phyloP scores from a whole-genome alignment of 345 rosid species.

The Pugionium cornutum region DNA sequence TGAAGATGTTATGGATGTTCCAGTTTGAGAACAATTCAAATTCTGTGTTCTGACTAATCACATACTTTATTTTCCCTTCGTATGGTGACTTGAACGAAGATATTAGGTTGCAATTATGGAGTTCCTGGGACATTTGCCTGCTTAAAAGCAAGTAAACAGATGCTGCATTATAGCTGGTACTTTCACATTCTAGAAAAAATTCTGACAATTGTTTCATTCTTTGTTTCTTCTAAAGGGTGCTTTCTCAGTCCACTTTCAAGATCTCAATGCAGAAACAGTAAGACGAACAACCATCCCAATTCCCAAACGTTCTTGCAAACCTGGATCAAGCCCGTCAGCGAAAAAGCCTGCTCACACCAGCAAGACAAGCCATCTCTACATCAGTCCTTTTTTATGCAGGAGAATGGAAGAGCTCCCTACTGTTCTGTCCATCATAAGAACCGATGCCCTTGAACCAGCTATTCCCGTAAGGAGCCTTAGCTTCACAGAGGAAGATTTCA shows the following conservation, averaged over 20 bases:
- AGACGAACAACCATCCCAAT: conserved; percentile 74
- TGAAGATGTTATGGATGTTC: too few species aligned
- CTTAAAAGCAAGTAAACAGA: conserved; percentile 62
- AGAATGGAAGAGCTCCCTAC: conserved; percentile 90
- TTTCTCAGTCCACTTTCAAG: conserved; percentile 83
- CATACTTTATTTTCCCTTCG: conserved; percentile 4
- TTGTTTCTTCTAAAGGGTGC: conserved; percentile 64
- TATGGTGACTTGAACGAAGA: conserved; percentile 49
- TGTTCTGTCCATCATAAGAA: conserved; percentile 75
- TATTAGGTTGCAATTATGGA: conserved; percentile 76
- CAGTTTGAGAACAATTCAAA: too few species aligned
- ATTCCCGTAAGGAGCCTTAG: conserved; percentile 62
- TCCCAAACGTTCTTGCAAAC: conserved; percentile 78
- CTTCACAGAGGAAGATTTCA: conserved; percentile 92
- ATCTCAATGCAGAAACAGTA: conserved; percentile 75
- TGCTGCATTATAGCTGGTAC: not conserved
- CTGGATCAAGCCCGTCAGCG: conserved; percentile 95
- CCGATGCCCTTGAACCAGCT: conserved; percentile 58
- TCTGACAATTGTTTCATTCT: not conserved
- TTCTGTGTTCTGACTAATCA: conserved; percentile 8
- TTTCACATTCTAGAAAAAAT: not conserved
- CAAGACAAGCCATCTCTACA: conserved; percentile 78
- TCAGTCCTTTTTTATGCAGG: conserved; percentile 89
- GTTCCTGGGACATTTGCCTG: conserved; percentile 95
- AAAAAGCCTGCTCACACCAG: conserved; percentile 82